Base-by-base conservation (phyloP, 2,329 filamentous ascomycete genomes). In the Claviceps humidiphila region DNA sequence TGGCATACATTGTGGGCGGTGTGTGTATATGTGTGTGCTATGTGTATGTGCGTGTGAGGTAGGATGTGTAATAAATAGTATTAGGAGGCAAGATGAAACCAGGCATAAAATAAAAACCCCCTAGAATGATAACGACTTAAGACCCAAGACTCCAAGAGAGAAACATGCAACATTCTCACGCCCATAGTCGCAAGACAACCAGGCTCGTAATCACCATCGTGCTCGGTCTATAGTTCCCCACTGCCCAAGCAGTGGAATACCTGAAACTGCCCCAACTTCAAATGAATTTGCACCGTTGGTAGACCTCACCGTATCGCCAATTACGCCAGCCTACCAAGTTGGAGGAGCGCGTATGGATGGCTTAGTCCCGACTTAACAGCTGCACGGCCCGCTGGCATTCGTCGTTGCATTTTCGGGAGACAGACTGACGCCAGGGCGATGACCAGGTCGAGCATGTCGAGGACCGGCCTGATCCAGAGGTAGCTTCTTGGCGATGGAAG, bases 401-500 rank as follows among this genome's bases (percentile, higher is more conserved):
- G 77, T 81, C 68, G 76, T 80, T 55, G 74, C 69, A 55, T 73
- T 76, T 63, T 82, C 78, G 22, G 76, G 72, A 38, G 71, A 71
- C 57, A 81, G 69, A 63, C 71, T 81, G 59, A 81, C 78, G 46
- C 77, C 77, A 44, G 76, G 74, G 63, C 78, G 75, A 65, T 80
- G 77, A 48, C 78, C 78, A 13, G 77, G 75, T 54, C 90, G 78
- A 65, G 90, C 77, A 68, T 90, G 90, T 66, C 91, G 82, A 57
- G 91, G 89, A n/a, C 90, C 91, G 49, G 84, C 90, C 71, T 97
- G 93, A 66, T 98, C 93, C 60, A 97, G 83, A 37, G 93, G 93
- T 58, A 98, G 77, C 73, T 95, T 97, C 84, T 91, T 95, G 56
- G 93, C 93, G 66, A 98, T 97, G 54, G 89, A 89, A 43, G 91